Evolutionary conservation across 192 early-diverging fungal species (phyloP), one percentile per base, ranked within the genome.

Genomic region (Coemansia asiatica): DNA sequence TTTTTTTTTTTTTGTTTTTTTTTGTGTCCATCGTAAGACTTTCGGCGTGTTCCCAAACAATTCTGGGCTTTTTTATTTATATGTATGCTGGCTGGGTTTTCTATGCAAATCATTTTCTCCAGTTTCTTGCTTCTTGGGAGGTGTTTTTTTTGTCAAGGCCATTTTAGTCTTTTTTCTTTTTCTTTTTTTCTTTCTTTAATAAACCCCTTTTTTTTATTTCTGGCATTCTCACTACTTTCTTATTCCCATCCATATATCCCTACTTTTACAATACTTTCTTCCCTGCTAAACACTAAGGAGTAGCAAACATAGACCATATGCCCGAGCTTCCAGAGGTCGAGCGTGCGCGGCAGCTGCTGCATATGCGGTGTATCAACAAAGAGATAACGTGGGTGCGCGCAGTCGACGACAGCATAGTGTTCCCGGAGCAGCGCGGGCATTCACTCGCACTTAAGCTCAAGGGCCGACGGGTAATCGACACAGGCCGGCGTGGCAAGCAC

Each of bases 271-370:
- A 53, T 16, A 44, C 40, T 44, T 16, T 5, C 40, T 44, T 53
- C 19, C 31, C 31, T 33, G 31, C 31, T 33, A 8, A 8, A 33
- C 31, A 8, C 31, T 33, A 33, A 3, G 3, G 31, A 3, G 31
- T 53, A 13, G 18, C 9, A 31, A 56, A 56, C 6, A 33, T 7
- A 56, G 29, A 36, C 46, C 16, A 90, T 91, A 90, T 91, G 90
- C 89, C 90, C 1, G 90, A 91, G 65, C 83, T 90, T 28, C 87
- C 85, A 13, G 86, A 91, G 59, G 90, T 91, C 21, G 91, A 94
- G 77, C 82, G 82, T 12, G 88, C 85, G 22, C 76, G 91, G 22
- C 68, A 71, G 46, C 75, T 83, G 53, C 65, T 89, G 38, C 83
- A 91, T 51, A 64, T 63, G 22, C 68, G 80, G 23, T 75, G 79